Evolutionary conservation across 768 basidiomycete species (phyloP).

Genomic region (Mycena kentingensis): DNA sequence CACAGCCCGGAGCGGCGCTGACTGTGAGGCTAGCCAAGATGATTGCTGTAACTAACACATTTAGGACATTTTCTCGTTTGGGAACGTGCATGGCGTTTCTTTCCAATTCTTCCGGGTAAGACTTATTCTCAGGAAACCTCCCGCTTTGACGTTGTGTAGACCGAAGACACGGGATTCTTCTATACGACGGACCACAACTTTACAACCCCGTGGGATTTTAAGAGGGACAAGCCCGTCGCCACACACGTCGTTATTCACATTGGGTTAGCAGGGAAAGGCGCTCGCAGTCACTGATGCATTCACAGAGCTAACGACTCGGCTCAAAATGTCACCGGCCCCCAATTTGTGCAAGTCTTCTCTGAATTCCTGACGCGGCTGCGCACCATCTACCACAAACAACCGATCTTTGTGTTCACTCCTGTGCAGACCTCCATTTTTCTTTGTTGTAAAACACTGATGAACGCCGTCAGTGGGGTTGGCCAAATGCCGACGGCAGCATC

Average conservation of each 20-base stretch:
- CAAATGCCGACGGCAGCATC: conserved; percentile 46
- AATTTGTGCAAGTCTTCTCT: conserved; percentile 52
- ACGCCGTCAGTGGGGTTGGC: conserved; percentile 54
- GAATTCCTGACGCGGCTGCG: conserved; percentile 48
- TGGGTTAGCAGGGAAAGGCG: too few species aligned
- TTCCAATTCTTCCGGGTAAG: conserved; percentile 52
- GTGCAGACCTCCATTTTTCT: conserved; percentile 31
- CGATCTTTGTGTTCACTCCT: conserved; percentile 57
- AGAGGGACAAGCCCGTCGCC: conserved; percentile 44
- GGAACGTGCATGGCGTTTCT: conserved; percentile 54
- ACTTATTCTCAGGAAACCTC: neutral
- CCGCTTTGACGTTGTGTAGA: conserved; percentile 31
- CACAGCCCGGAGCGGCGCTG: conserved; percentile 57
- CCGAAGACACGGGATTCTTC: conserved; percentile 58
- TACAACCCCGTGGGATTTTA: conserved; percentile 61
- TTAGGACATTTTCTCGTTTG: conserved; percentile 53
- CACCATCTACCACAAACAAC: conserved; percentile 43
- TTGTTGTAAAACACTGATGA: neutral
- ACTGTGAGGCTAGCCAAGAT: conserved; percentile 31
- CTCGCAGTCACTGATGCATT: too few species aligned
- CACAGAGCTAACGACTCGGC: conserved; percentile 60
- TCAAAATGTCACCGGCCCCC: conserved; percentile 46
- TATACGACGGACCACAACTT: conserved; percentile 59
- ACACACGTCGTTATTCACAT: conserved; percentile 62
- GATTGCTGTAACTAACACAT: neutral